Conservation (phyloP, 2,329 filamentous ascomycete species). For the Monilinia fructigena region DNA sequence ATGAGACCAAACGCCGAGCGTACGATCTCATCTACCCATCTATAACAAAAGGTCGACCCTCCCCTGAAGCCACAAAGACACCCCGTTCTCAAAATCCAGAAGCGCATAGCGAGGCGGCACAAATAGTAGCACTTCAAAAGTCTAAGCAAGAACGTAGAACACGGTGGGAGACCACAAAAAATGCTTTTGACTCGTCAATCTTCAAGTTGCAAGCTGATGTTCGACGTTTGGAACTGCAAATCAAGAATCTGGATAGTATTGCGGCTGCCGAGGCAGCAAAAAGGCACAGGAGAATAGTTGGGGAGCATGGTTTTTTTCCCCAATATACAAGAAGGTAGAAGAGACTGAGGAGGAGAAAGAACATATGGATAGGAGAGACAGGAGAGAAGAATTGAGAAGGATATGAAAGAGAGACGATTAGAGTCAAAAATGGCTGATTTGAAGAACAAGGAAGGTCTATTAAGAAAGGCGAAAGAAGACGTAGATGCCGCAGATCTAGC, state of each 20-base stretch:
- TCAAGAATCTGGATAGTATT: conserved; percentile 36
- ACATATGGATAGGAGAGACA: conserved; percentile 39
- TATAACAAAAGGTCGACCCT: conserved; percentile 6
- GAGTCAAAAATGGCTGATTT: conserved; percentile 30
- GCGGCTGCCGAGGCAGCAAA: conserved; percentile 35
- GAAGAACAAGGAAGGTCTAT: conserved; percentile 20
- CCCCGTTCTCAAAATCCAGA: conserved; percentile 2
- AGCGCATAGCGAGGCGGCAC: conserved; percentile 31
- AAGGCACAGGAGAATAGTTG: conserved; percentile 41
- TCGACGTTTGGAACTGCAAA: conserved; percentile 35
- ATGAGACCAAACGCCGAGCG: conserved; percentile 37
- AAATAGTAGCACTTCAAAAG: conserved; percentile 37
- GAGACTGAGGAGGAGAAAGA: conserved; percentile 41
- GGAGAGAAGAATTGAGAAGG: conserved; percentile 39
- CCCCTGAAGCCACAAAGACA: conserved; percentile 1
- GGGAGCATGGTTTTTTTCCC: conserved; percentile 38
- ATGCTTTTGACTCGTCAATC: conserved; percentile 30
- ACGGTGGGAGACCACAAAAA: conserved; percentile 37
- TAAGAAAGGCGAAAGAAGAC: conserved; percentile 21
- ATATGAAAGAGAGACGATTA: conserved; percentile 40
- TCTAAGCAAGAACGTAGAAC: conserved; percentile 38
- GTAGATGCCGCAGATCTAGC: conserved; percentile 24
- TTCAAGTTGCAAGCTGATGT: conserved; percentile 32
- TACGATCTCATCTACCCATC: conserved; percentile 40
- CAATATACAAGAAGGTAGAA: conserved; percentile 36